Conservation (phyloP, 495 filamentous ascomycete species). For the Neurospora discreta region DNA sequence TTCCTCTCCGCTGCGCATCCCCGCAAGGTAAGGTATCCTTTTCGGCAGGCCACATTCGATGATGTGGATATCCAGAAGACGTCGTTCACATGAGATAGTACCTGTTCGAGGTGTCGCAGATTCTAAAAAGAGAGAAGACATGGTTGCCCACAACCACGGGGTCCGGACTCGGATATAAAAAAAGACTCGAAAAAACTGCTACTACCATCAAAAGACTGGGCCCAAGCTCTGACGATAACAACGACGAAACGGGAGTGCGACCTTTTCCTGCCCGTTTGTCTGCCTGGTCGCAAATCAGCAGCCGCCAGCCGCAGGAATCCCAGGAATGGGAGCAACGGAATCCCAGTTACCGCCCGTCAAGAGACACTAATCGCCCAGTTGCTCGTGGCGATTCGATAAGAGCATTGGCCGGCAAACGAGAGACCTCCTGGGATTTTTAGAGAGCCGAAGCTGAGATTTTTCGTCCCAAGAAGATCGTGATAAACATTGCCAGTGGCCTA, state of each 20-base stretch:
- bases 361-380: not conserved
- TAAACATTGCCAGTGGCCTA: not conserved
- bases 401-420: not conserved
- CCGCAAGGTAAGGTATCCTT: not conserved
- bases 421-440: not conserved
- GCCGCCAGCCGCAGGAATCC: not conserved
- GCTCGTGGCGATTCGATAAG: not conserved
- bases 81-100: not conserved
- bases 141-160: not conserved
- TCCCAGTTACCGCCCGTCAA: not conserved
- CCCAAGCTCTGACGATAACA: not conserved
- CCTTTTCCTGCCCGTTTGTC: not conserved
- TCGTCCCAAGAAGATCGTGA: not conserved
- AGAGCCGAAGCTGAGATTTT: not conserved
- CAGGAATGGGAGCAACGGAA: not conserved
- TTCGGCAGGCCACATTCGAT: not conserved
- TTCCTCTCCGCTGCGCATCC: not conserved
- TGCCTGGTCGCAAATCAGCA: not conserved
- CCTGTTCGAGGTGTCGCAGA: not conserved
- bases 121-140: not conserved
- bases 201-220: not conserved
- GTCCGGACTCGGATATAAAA: not conserved
- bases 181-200: not conserved
- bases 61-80: not conserved
- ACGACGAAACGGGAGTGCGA: not conserved